Base-by-base conservation (phyloP, 768 basidiomycete genomes). In the Boletus insuetus region DNA sequence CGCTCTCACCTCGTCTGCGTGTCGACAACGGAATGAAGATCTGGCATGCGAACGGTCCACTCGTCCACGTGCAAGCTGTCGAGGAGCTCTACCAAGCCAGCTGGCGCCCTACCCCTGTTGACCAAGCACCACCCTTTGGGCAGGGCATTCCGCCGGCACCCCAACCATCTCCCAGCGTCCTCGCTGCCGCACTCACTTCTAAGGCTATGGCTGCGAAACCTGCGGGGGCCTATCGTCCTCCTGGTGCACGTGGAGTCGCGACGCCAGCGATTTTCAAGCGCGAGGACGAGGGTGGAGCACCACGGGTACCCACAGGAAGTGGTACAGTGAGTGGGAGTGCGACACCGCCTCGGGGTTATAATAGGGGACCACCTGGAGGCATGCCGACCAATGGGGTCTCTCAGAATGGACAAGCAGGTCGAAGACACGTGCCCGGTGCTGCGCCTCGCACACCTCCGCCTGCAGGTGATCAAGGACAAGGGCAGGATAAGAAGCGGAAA, bases 21-120 rank as follows among this genome's bases (percentile, higher is more conserved):
- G 97, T 99, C 55, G 97, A 99, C 75, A 98, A 98, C 63, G 94
- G 95, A 2, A 85, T 98, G 71, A 97, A 95, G 75, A 80, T 99
- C 56, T 98, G 89, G 90, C 94, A 96, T 69, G 94, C 91, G 69
- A 80, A 85, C 0, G 95, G 97, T 10, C 80, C 85, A 1, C 81
- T 98, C n/a, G 67, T 97, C 51, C 93, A 98, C 58, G 75, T 89
- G 19, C 92, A 97, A 68, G 65, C 76, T 45, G 73, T 84, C 51
- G 93, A 97, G 4, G 96, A 98, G 68, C 80, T 97, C 14, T 98
- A 98, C 71, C 94, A 97, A 73, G 80, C 83, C 0, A 76, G 82
- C 1, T 96, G 94, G 94, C 77, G 90, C 32, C 93, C 93, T 10
- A 81, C 78, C 0, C 82, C 82, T 20, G 75, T 87, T 14, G 89